Evolutionary conservation across 1,139 yeast species (phyloP), one percentile per base, ranked within the genome.

Genomic region (Yamadazyma blattariae): DNA sequence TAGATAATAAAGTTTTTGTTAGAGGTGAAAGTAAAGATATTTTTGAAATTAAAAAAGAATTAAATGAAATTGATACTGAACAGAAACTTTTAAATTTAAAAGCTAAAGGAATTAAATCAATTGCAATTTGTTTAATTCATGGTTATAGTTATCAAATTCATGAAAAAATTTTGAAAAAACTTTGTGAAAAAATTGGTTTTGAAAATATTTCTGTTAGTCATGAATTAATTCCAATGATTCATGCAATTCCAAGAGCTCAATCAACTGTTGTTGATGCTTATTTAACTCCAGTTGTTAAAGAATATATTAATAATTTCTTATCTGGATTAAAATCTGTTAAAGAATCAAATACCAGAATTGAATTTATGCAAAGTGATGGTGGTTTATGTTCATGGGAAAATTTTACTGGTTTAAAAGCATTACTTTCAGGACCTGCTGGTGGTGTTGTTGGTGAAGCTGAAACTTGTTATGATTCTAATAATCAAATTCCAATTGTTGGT

Each of bases 221-320:
- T 18, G 71, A 77, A 46, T 63, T 83, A 14, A 77, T 82, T 32
- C 89, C 94, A 8, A 82, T 82, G 86, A 79, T 83, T 43, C 82
- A 82, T 52, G 72, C 77, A 31, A 78, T 84, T 16, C 74, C 83
- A 13, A 64, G 94, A 39, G 83, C 87, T 1, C 81, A 81, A 45
- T 81, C 89, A 12, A 71, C 87, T 3, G 76, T 79, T 13, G 88
- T 86, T 2, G 92, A 84, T 58, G 88, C 92, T 1, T 84, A 84
- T 51, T 58, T 84, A 38, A 82, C 89, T 3, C 94, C 94, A 1
- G 83, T 79, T 34, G 80, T 84, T 32, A 67, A 75, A 39, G 67
- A 74, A 22, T 84, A 84, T 52, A 62, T 84, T 29, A 56, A 66
- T 18, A 74, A 79, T 18, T 81, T 85, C 48, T 67, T 84, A 44